Base-by-base conservation (phyloP, 179 eudicot species). In the Sideroxylon spinosum region DNA sequence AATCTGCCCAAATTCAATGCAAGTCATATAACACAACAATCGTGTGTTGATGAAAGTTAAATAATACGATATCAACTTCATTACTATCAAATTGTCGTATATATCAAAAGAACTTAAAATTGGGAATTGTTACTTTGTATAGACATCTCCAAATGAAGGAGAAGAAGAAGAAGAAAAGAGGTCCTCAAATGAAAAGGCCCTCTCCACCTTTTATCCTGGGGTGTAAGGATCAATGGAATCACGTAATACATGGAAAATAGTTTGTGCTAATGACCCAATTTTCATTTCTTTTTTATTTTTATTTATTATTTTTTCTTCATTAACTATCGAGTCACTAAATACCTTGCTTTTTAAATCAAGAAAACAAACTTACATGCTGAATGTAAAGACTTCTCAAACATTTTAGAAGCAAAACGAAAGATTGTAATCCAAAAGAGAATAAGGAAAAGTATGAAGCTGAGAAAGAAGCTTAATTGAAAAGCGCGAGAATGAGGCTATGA, bases 191-290 rank as follows among this genome's bases (percentile, higher is more conserved):
- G 78, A 92, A 94, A 80, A 91, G 84, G 84, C 97, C 98, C 12
- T 86, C 94, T 66, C 82, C 98, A 59, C 85, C 97, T 20, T 94
- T 93, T 82, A 84, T 82, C 28, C 78, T 94, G 25, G 93, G 97
- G 94, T 89, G 91, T 86, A 93, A 91, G 87, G 98, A 94, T 82
- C 92, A 90, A 75, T 94, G 97, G 97, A 89, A 60, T 81, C 96
- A 92, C 94, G 97, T 93, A 84, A 29, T 17, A 9, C 2, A 49
- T 1, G 22, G n/a, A 28, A 64, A 4, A 9, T 22, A 4, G 19
- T 29, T 28, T n/a, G 11, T 68, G 3, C 29, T n/a, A n/a, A n/a
- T n/a, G n/a, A n/a, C 17, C 49, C 20, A 26, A 2, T 49, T 44
- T 37, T 37, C 12, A n/a, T 64, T 2, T 46, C 17, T 49, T 17